Evolutionary conservation across 2,329 filamentous ascomycete species (phyloP), one percentile per base, ranked within the genome.

Genomic region (Cordyceps javanica): DNA sequence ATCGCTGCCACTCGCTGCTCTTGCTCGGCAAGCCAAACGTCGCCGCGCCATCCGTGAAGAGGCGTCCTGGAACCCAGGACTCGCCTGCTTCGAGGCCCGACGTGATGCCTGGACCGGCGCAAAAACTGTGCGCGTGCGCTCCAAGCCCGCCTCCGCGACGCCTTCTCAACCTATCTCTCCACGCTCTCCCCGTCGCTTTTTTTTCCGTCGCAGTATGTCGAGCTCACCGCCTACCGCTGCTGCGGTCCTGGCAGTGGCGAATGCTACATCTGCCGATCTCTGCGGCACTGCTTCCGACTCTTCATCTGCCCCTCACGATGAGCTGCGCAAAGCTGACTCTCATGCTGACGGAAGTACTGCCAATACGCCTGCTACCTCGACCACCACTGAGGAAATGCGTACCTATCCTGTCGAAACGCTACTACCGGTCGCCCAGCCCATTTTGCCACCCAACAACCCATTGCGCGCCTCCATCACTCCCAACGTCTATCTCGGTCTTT

Each of bases 61-160:
- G 73, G 81, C 85, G 73, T 70, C 76, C 30, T 95, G 89, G 86
- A 97, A 97, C 66, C 78, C 87, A 38, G 93, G 93, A 0, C 70
- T 97, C 58, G 82, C 85, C n/a, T 88, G 88, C 69, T 97, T 90
- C 72, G 82, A 86, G 59, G 82, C 86, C 30, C 79, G 90, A 59
- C 82, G 92, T 50, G 85, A 96, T 72, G 86, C 85, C 7, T 97
- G 93, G 93, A 93, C 91, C 1, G 87, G 89, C 32, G 92, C 91
- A 32, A 82, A 81, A 61, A 80, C 76, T 11, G 81, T 80, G 36
- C 79, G 79, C 48, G 70, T 84, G 48, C 78, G 79, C 58, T 74
- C 75, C 26, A 82, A 80, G 62, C 71, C 75, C 41, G 28, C 16
- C 14, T 81, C 79, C 62, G 70, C 75, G 5, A 59, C 16, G 13